phyloP scores from a whole-genome alignment of 805 yeast genomes.

The Suhomyces emberorum region DNA sequence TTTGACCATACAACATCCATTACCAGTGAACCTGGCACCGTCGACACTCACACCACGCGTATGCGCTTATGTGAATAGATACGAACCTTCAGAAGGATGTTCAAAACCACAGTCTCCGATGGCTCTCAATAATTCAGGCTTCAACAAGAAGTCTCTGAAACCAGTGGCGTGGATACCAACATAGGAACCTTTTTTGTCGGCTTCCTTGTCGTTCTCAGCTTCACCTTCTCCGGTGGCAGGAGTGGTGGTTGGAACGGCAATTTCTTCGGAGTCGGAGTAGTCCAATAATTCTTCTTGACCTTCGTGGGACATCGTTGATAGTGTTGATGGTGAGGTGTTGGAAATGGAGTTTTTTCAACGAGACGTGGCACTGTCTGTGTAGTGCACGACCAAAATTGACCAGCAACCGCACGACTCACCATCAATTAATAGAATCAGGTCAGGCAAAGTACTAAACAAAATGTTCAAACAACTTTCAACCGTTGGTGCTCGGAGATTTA shows the following conservation, averaged over 20 bases:
- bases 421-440: too few relatives aligned
- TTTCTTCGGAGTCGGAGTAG: slow-evolving; percentile 97
- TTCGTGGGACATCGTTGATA: slow-evolving; percentile 73
- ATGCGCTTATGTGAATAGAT: slow-evolving; percentile 9
- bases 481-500: not conserved
- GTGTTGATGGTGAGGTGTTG: slow-evolving; percentile 4
- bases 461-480: too few relatives aligned
- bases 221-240: slow-evolving; percentile 35
- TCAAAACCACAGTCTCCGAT: slow-evolving; percentile 99
- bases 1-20: too few relatives aligned
- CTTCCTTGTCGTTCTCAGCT: slow-evolving; percentile 54
- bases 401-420: not conserved
- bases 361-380: not conserved
- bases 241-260: slow-evolving; percentile 63
- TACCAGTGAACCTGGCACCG: too few relatives aligned
- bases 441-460: too few relatives aligned
- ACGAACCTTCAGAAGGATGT: slow-evolving; percentile 98
- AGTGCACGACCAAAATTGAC: not conserved
- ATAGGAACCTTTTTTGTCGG: slow-evolving; percentile 92
- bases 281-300: slow-evolving; percentile 99
- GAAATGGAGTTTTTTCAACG: not conserved
- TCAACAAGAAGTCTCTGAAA: slow-evolving; percentile 93
- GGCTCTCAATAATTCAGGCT: slow-evolving; percentile 96
- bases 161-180: slow-evolving; percentile 99
- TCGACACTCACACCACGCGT: too few relatives aligned